Evolutionary conservation across 2,329 filamentous ascomycete genomes (phyloP).

Genomic region (Davidsoniella eucalypti): DNA sequence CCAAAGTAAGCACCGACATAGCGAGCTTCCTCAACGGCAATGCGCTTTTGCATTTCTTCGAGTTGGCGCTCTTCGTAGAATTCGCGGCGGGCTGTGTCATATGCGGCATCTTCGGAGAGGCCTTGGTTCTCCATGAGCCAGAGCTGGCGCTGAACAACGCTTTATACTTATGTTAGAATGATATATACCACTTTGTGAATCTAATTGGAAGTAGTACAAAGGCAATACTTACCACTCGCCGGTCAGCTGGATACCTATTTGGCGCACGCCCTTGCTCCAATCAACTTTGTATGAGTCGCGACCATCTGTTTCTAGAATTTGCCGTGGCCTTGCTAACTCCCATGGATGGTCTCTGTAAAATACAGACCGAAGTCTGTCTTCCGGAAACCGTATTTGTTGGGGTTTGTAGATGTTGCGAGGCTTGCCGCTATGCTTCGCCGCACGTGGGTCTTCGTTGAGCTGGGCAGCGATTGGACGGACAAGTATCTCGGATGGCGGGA

Average conservation of each 20-base stretch:
- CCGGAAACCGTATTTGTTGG: constrained; percentile 58
- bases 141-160: constrained; percentile 81
- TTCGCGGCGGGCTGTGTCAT: constrained; percentile 74
- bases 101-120: constrained; percentile 51
- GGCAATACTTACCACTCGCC: constrained; percentile 56
- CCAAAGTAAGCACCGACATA: constrained; percentile 82
- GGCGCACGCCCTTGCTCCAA: constrained; percentile 61
- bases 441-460: constrained; percentile 4
- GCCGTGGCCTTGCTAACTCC: constrained; percentile 79
- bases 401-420: constrained; percentile 69
- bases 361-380: constrained; percentile 61
- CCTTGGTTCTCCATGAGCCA: constrained; percentile 58
- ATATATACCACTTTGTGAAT: not conserved
- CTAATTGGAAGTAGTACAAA: not conserved
- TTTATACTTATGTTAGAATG: constrained; percentile 23
- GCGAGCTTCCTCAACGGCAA: constrained; percentile 76
- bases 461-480: constrained; percentile 33
- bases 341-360: constrained; percentile 95
- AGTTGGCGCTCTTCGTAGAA: constrained; percentile 75
- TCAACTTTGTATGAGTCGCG: constrained; percentile 60
- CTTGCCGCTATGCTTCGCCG: constrained; percentile 29
- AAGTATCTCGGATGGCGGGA: constrained; percentile 42
- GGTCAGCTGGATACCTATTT: constrained; percentile 58
- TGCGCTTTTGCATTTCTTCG: constrained; percentile 65
- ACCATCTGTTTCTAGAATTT: constrained; percentile 73